Evolutionary conservation across 2,329 filamentous ascomycete species (phyloP), one percentile per base, ranked within the genome.

Genomic region (Chalaropsis ovoidea): DNA sequence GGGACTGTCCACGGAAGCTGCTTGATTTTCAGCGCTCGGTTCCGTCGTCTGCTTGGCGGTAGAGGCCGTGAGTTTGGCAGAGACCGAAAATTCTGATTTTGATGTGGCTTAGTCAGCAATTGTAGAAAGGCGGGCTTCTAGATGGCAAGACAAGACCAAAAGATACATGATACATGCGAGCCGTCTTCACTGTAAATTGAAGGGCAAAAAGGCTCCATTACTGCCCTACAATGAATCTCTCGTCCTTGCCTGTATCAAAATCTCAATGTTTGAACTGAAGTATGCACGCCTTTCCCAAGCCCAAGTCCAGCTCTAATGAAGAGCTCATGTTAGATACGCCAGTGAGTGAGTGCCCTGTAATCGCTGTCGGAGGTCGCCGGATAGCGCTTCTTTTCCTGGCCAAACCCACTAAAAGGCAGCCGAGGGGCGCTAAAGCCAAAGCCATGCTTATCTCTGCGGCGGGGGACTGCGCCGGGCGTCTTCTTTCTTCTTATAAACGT

Each of bases 311-410:
- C 5, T 39, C 35, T 6, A 7, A 3, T 39, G 3, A 10, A 39
- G 4, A 10, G 35, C 35, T 10, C 35, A 43, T 35, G 5, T 27
- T 39, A n/a, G 27, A 39, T 58, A 4, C 13, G 54, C 54, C 24
- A 17, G 27, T 17, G 17, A 35, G 31, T 3, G 31, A 39, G 27
- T 35, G 27, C 31, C 54, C 24, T 35, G 22, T 17, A n/a, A 15
- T 4, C 1, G 42, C 19, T 52, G 39, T 43, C 68, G 68, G 68
- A 69, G 58, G 66, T 66, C 68, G 68, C 68, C 68, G 68, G 31
- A 49, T 42, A 58, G 66, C 63, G 66, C 56, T 49, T 19, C 6
- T 58, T n/a, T 31, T 35, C 7, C 17, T 24, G 22, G 11, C 24
- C 22, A 31, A 41, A 11, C 24, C 41, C 63, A 22, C 58, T 43